Evolutionary conservation across 768 basidiomycete species (phyloP).

Genomic region (Termitomyces sp.): DNA sequence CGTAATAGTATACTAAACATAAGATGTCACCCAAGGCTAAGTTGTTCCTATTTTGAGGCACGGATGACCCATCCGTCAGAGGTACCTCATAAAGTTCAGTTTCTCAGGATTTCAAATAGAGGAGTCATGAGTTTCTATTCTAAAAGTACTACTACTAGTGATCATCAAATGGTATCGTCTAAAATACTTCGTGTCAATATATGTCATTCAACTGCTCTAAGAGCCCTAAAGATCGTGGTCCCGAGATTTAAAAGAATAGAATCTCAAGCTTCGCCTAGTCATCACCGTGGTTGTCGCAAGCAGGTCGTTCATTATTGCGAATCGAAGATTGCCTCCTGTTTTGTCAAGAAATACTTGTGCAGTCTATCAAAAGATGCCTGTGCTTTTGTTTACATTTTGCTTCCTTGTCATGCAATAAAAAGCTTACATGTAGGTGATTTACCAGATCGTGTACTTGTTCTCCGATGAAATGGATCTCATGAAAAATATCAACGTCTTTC

Average conservation of each 20-base stretch:
- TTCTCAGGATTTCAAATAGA: neutral
- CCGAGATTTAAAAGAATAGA: neutral
- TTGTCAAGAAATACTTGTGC: neutral
- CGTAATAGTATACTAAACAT: neutral
- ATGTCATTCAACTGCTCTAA: neutral
- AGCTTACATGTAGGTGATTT: neutral
- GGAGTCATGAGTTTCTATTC: neutral
- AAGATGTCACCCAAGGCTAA: neutral
- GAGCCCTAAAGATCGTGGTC: neutral
- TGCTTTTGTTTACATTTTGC: neutral
- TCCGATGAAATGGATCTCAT: neutral
- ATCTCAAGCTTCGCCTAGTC: neutral
- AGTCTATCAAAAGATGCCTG: conserved; percentile 1
- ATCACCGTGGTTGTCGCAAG: neutral
- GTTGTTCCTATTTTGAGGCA: neutral
- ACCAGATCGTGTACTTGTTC: neutral
- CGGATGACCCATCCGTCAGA: neutral
- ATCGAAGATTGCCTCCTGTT: neutral
- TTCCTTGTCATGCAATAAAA: neutral
- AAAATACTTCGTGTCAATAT: neutral
- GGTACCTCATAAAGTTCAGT: neutral
- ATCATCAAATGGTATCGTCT: neutral
- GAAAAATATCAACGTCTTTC: neutral
- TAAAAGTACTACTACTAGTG: neutral
- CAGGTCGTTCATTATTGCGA: neutral